A percentile compares a stretch with the other conserved stretches of the same genome.
These are phyloP conservation scores for Ustilago nuda DNA, from an alignment of 1,284 basidiomycete genomes.

Conservation along the genomic window DNA sequence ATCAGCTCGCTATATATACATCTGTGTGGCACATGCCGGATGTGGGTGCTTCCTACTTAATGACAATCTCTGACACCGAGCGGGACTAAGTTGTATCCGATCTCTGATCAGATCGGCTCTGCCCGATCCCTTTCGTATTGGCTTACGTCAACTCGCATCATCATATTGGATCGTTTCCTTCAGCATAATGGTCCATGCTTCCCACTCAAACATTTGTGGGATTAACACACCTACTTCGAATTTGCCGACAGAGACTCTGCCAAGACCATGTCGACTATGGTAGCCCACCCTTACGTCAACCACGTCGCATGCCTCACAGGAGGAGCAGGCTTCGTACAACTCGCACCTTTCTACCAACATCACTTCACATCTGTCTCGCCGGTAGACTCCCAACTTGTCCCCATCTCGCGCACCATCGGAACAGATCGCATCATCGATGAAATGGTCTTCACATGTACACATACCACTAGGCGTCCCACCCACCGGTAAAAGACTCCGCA, in stretches of 20 bases:
- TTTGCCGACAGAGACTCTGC: conserved; percentile 35
- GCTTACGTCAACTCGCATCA: no score
- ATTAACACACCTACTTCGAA: conserved; percentile 43
- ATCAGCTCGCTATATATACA: no score
- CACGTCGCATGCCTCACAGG: conserved; percentile 43
- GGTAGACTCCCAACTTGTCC: conserved; percentile 21
- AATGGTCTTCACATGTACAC: conserved; percentile 41
- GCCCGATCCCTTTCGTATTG: no score
- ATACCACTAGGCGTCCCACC: conserved; percentile 37
- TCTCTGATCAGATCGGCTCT: no score
- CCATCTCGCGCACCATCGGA: conserved; percentile 29
- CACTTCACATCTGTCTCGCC: conserved; percentile 37
- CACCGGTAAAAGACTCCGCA: conserved; percentile 24
- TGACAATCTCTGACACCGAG: no score
- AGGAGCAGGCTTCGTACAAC: conserved; percentile 25
- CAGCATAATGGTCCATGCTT: conserved; percentile 23
- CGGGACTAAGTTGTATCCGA: no score
- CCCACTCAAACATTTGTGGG: conserved; percentile 43
- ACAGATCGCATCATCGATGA: conserved; percentile 40
- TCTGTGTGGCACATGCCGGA: no score
- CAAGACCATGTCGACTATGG: conserved; percentile 44
- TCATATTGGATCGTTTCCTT: no score
- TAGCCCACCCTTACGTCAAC: conserved; percentile 36
- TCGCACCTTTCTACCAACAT: conserved; percentile 37
- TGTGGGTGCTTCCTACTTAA: no score